Evolutionary conservation across 495 filamentous ascomycete species (phyloP), one percentile per base, ranked within the genome.

Genomic region (Aspergillus sclerotioniger): DNA sequence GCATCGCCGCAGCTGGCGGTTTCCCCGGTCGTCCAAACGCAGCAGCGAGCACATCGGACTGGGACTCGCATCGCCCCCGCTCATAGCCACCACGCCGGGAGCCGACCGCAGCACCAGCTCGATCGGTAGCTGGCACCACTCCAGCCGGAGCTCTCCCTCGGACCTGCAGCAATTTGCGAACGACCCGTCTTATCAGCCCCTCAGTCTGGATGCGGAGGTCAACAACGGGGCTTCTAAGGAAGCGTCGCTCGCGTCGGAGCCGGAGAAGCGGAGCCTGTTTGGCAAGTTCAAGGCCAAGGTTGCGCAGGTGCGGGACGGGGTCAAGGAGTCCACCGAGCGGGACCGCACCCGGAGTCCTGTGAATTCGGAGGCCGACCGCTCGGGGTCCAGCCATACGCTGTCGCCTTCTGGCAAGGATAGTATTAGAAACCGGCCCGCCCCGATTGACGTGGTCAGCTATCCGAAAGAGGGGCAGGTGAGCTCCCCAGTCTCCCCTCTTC

Each of bases 251-350:
- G 76, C 66, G 64, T 76, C 73, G 65, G 80, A 77, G 70, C 82
- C 69, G 19, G 81, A 85, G 67, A 79, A 80, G 59, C 89, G 84
- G 59, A 88, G 89, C n/a, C 80, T 91, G 6, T 80, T 95, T 49
- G 86, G 84, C 15, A 96, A 92, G 82, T 82, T 96, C 61, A 90
- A 90, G 66, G 87, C 85, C 60, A 96, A 94, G 72, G 84, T 94
- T 41, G 82, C 87, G 16, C 89, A 92, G 62, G 83, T 85, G 25
- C 90, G 87, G 58, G 87, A 91, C 59, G 84, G 81, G 8, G 80
- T 72, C 2, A 84, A 87, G 67, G 86, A 89, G 25, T 51, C 58
- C 49, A 77, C 71, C 28, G 82, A 86, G 57, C 78, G 80, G 45
- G 78, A 81, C 46, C 67, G 82, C 15, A 76, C 81, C 15, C 81